phyloP scores from a whole-genome alignment of 768 basidiomycete species.

The Lactifluus echinatus region DNA sequence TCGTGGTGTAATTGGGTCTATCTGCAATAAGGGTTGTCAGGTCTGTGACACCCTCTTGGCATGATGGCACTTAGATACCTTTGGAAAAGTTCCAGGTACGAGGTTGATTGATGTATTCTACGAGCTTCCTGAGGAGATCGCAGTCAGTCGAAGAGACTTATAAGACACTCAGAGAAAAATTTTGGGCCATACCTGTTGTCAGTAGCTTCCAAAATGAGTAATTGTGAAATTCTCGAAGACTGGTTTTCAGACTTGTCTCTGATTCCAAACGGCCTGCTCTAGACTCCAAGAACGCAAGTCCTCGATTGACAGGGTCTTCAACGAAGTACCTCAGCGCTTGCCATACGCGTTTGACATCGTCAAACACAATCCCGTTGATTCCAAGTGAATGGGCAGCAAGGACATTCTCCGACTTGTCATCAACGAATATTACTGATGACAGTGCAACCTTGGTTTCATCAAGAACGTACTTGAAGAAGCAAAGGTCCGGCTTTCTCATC shows the following conservation, averaged over 20 bases:
- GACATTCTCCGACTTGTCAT: slow-evolving; percentile 53
- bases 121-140: no score
- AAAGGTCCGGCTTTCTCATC: slow-evolving; percentile 49
- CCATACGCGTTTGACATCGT: slow-evolving; percentile 33
- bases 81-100: no score
- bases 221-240: slow-evolving; percentile 49
- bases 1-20: no score
- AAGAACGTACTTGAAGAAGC: slow-evolving; percentile 46
- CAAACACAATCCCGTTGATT: slow-evolving; percentile 45
- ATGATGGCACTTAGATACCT: no score
- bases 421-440: slow-evolving; percentile 42
- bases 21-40: no score
- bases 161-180: no score
- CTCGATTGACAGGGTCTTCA: slow-evolving; percentile 39
- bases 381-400: slow-evolving; percentile 49
- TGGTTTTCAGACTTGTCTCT: slow-evolving; percentile 35
- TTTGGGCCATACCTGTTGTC: slow-evolving; percentile 39
- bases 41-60: no score
- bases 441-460: slow-evolving; percentile 38
- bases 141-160: no score
- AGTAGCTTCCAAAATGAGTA: slow-evolving; percentile 48
- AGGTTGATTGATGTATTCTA: no score
- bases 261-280: slow-evolving; percentile 38
- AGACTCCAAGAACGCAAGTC: slow-evolving; percentile 31
- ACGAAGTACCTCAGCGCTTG: slow-evolving; percentile 40